Evolutionary conservation across 345 rosid species (phyloP).

Genomic region (Rhodomyrtus tomentosa): DNA sequence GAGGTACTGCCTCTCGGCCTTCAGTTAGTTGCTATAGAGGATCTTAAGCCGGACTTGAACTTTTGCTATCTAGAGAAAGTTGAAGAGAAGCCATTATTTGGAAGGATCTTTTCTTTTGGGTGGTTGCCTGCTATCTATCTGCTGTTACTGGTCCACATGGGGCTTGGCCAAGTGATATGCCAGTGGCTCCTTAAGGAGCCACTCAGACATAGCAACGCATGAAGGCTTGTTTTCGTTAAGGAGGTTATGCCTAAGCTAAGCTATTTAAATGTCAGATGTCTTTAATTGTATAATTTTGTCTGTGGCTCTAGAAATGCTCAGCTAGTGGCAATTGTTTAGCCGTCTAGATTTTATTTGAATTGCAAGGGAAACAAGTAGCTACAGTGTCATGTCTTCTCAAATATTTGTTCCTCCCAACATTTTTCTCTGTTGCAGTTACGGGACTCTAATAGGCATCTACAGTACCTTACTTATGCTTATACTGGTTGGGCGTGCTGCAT

Average conservation of each 20-base stretch:
- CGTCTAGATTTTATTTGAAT: neutral
- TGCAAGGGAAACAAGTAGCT: neutral
- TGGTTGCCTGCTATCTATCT: neutral
- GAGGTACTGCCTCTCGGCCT: conserved; percentile 23
- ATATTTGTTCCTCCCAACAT: neutral
- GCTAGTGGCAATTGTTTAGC: neutral
- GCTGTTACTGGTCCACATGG: neutral
- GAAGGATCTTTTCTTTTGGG: neutral
- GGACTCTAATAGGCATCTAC: conserved; percentile 36
- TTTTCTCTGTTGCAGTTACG: conserved; percentile 26
- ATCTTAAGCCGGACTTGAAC: neutral
- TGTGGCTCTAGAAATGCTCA: neutral
- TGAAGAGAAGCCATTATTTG: neutral
- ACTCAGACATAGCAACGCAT: neutral
- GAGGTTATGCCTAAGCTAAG: neutral
- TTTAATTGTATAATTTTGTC: neutral
- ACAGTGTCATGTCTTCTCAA: neutral
- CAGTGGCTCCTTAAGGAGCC: neutral
- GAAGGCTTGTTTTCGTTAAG: neutral
- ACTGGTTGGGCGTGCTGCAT: conserved; percentile 69
- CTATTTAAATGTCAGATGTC: neutral
- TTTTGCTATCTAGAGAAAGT: neutral
- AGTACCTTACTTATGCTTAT: conserved; percentile 40
- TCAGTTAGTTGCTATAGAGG: neutral
- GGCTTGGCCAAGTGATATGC: neutral